Conservation (phyloP, 108 stramenopile genomes). For the Tribonema minus region DNA sequence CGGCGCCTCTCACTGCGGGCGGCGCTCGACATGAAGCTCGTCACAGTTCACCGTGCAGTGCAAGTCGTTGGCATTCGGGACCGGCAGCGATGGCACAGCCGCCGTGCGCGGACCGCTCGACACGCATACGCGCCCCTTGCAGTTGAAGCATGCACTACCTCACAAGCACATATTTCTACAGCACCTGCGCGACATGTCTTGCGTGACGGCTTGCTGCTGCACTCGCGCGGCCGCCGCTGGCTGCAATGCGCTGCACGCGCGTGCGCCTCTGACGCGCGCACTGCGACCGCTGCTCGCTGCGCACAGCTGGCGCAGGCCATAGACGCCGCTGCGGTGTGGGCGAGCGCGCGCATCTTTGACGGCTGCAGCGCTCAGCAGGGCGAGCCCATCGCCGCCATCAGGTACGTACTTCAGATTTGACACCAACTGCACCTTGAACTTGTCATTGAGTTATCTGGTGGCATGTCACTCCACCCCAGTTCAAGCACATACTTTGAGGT, state of each 20-base stretch:
- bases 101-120: too few species aligned
- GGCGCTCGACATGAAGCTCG: too few species aligned
- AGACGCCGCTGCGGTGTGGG: constrained; percentile 38
- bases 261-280: background rate
- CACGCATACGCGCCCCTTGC: too few species aligned
- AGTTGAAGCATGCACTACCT: too few species aligned
- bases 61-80: too few species aligned
- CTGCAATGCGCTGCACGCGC: too few species aligned
- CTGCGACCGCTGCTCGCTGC: background rate
- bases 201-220: background rate
- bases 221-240: background rate
- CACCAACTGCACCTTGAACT: background rate
- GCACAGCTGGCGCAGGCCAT: constrained; percentile 9
- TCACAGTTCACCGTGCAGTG: too few species aligned
- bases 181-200: background rate
- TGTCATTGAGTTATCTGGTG: background rate
- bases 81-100: too few species aligned
- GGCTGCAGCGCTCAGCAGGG: background rate
- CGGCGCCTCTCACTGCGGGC: too few species aligned
- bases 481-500: background rate
- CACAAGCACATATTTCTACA: too few species aligned
- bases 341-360: constrained; percentile 35
- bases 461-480: background rate
- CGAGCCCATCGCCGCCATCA: background rate
- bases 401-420: background rate